phyloP scores from a whole-genome alignment of 352 stramenopile genomes.

The Thalassiosira mediterranea region DNA sequence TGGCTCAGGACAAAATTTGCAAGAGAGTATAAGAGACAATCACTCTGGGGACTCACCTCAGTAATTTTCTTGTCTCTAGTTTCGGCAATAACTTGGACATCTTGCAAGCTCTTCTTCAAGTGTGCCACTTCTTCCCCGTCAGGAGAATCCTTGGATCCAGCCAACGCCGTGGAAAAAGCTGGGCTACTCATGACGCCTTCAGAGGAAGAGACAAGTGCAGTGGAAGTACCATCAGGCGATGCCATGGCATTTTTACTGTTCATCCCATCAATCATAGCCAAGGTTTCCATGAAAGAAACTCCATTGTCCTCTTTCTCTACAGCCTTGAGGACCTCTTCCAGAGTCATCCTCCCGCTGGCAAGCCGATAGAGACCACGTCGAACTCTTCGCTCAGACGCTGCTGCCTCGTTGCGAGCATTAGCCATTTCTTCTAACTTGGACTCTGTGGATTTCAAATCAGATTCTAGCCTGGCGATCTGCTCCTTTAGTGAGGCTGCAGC shows the following conservation, averaged over 20 bases:
- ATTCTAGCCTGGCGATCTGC: slow-evolving; percentile 47
- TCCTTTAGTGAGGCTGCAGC: slow-evolving; percentile 34
- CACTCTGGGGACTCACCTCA: slow-evolving; percentile 52
- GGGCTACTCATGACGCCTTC: slow-evolving; percentile 44
- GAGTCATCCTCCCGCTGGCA: slow-evolving; percentile 54
- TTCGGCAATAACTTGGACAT: slow-evolving; percentile 60
- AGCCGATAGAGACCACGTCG: slow-evolving; percentile 74
- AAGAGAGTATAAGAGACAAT: slow-evolving; percentile 10
- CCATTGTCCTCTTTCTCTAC: slow-evolving; percentile 70
- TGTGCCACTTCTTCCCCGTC: slow-evolving; percentile 38
- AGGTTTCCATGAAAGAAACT: slow-evolving; percentile 54
- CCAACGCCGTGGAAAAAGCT: slow-evolving; percentile 7
- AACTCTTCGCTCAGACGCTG: slow-evolving; percentile 62
- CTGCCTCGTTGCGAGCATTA: slow-evolving; percentile 62
- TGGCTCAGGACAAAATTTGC: neutral
- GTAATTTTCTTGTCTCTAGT: slow-evolving; percentile 68
- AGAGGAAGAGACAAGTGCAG: slow-evolving; percentile 14
- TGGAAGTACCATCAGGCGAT: slow-evolving; percentile 32
- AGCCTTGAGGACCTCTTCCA: slow-evolving; percentile 72
- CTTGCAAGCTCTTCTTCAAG: slow-evolving; percentile 60
- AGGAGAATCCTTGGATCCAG: slow-evolving; percentile 24
- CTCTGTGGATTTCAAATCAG: slow-evolving; percentile 51
- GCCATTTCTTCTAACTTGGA: slow-evolving; percentile 68
- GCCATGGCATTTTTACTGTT: slow-evolving; percentile 24
- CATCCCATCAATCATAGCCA: slow-evolving; percentile 55